Base-by-base conservation (phyloP, 257 asterid species). In the Solanum ossicruentum region DNA sequence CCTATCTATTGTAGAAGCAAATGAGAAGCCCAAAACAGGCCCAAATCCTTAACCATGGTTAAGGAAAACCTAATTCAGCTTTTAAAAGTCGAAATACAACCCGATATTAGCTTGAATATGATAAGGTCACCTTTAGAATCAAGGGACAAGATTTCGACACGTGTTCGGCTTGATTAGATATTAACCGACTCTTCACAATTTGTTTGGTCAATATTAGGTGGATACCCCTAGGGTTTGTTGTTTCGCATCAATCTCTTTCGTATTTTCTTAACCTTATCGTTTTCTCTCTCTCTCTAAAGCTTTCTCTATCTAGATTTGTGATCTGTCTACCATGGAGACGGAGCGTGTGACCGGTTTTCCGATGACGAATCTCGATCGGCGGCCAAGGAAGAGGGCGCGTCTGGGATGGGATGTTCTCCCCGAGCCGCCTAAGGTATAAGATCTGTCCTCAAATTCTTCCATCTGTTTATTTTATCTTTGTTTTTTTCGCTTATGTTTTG, bases 331-430 rank as follows among this genome's bases (percentile, higher is more conserved):
- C 13, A 96, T 96, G 98, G 99, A 94, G 90, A 96, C 86, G 92
- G 99, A 94, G 84, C 99, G 98, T 86, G 94, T 96, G 86, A 94
- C 95, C 5, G 99, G 91, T 85, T 88, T 93, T 87, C 93, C 97
- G 7, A 86, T 67, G 63, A 65, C 86, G 41, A 79, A 85, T 78
- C 92, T 94, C 92, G 97, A 96, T 84, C 95, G 91, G 80, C 88
- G 96, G 78, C 97, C 99, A 69, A 89, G 97, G 83, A 96, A 94
- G 78, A 85, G 99, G 89, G 88, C 87, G 84, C 98, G 99, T 49
- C 70, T 94, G 90, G 99, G 98, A 16, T 96, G 99, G 99, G 98
- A 94, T 85, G 97, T 92, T 75, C 90, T 90, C 85, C 98, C 98
- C 69, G 93, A 89, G 57, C 89, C 86, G 43, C 90, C 93, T 41